phyloP scores from a whole-genome alignment of 441 rosid species.

The Eutrema salsugineum region DNA sequence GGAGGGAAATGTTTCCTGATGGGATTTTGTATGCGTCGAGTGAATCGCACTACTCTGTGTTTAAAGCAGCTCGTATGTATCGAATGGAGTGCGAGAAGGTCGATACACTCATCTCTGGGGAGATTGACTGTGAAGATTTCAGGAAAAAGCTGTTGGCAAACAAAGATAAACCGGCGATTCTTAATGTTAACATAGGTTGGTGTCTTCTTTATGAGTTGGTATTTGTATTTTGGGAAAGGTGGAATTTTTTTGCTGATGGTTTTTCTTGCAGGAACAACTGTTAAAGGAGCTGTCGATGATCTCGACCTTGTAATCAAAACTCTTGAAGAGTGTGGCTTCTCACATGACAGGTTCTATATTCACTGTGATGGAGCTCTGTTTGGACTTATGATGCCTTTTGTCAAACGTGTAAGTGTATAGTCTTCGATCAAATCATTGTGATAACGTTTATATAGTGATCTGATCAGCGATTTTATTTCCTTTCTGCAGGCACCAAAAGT shows the following conservation, averaged over 20 bases:
- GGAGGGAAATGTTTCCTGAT: slow-evolving; percentile 86
- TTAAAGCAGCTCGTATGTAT: slow-evolving; percentile 94
- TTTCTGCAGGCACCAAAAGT: slow-evolving; percentile 84
- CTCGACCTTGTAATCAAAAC: slow-evolving; percentile 86
- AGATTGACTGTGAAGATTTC: slow-evolving; percentile 80
- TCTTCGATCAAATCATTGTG: neutral
- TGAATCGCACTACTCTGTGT: slow-evolving; percentile 89
- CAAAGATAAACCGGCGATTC: slow-evolving; percentile 84
- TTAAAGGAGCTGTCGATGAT: slow-evolving; percentile 96
- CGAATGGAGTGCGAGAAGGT: slow-evolving; percentile 83
- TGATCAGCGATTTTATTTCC: neutral
- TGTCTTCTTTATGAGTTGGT: neutral
- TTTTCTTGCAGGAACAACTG: slow-evolving; percentile 69
- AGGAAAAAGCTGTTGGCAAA: slow-evolving; percentile 55
- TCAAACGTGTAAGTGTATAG: slow-evolving; percentile 60
- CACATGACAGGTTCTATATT: slow-evolving; percentile 72
- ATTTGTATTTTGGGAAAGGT: neutral
- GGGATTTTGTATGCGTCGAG: slow-evolving; percentile 81
- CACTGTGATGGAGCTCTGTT: slow-evolving; percentile 95
- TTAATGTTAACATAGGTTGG: slow-evolving; percentile 84
- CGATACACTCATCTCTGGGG: slow-evolving; percentile 71
- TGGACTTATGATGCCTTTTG: slow-evolving; percentile 98
- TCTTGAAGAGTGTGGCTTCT: slow-evolving; percentile 79
- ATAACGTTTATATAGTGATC: neutral
- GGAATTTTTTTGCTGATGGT: neutral